Evolutionary conservation across 1,139 yeast species (phyloP), one percentile per base, ranked within the genome.

Genomic region (Geotrichum histeridarum): DNA sequence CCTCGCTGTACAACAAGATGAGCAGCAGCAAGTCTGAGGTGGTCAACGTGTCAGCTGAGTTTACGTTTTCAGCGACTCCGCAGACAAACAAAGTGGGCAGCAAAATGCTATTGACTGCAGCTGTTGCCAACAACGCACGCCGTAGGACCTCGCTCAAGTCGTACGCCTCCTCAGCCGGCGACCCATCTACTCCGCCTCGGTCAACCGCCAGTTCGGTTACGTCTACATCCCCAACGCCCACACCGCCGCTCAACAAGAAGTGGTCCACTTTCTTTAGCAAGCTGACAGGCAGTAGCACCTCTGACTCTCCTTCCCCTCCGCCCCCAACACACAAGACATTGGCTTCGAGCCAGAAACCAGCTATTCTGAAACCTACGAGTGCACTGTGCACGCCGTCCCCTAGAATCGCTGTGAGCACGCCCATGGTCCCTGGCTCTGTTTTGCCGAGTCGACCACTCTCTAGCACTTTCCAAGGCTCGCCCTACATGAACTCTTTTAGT

Each of bases 71-170:
- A 38, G 32, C 57, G 42, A n/a, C 47, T 35, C 31, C 55, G 36
- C 22, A 43, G 14, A 2, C 17, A 8, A 36, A 37, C 15, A 47
- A 27, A 30, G 12, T 37, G 4, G 43, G 50, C 12, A 57, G 60
- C 47, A 49, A 54, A 18, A 51, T 50, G 39, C 49, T 57, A 15
- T 52, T 57, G 8, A 51, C 56, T 8, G 59, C 60, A 8, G 60
- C 60, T 9, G 59, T 57, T 33, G 55, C 59, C 12, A 56, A 57
- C 35, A 49, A 37, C 27, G 32, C 50, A 17, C 42, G 43, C n/a
- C 50, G 43, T 8, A 37, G 36, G n/a, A 37, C 35, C 15, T 47
- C 50, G 12, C 17, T 47, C 14, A 42, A 35, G 18, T 47, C 50
- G n/a, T 37, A 37, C 14, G 27, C 27, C 27, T 22, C 27, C 5